Evolutionary conservation across 805 yeast genomes (phyloP), one percentile per base, ranked within the genome.

Genomic region (Hyphopichia homilentoma): DNA sequence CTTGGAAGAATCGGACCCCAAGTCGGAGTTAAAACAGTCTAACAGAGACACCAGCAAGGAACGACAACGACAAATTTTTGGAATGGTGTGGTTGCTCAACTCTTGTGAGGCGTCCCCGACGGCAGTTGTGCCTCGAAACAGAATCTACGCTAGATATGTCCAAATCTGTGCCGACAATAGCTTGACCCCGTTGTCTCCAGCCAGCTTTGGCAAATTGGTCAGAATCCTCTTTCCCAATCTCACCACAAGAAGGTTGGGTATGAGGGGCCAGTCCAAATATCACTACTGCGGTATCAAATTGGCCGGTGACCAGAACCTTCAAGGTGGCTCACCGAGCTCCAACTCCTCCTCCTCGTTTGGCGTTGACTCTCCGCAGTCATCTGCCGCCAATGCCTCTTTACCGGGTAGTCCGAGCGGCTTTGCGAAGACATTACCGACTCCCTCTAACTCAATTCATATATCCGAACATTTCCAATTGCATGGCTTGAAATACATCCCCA

Each of bases 221-320:
- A 67, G 80, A 36, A 62, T 79, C 4, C 57, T 77, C 4, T 82
- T 73, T 45, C 93, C 95, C 0, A 64, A 66, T 34, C 63, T 85
- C 39, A 77, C 79, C 19, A 83, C 93, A 0, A 71, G 94, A 41
- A 69, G 96, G 33, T 63, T 87, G 33, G 96, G 96, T 2, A 76
- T 80, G 54, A 68, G 95, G 30, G 89, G 89, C 2, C 83, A 81
- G 48, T 79, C 90, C 14, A 82, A 82, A 51, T 88, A 88, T 56
- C 94, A 86, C 53, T 87, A 85, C 50, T 83, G 90, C 56, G 95
- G 95, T 3, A 68, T 88, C 32, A 71, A 69, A 43, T 45, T 71
- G 16, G 48, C 57, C 27, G 63, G 63, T 29, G 66, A 68, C 38
- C 52, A 51, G 19, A 52, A 47, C 43, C 41, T 54, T 37, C 40